Evolutionary conservation across 257 asterid genomes (phyloP), one percentile per base, ranked within the genome.

Genomic region (Rehmannia glutinosa): DNA sequence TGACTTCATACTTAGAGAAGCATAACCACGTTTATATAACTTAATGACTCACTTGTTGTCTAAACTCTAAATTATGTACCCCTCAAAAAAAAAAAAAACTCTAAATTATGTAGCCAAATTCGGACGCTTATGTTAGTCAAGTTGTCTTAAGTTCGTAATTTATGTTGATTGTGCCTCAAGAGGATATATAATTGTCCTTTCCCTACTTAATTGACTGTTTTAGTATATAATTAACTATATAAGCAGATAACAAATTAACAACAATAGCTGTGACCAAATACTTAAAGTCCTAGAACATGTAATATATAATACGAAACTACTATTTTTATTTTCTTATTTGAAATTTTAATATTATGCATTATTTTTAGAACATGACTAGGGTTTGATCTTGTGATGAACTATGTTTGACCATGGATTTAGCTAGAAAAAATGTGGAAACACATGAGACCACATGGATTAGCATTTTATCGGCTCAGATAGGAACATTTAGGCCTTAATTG

Each of bases 391-490:
- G 50, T 8, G 10, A 68, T 23, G 74, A 79, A 74, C 21, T 36
- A 24, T 24, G 55, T 73, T 70, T 78, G 82, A 78, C 82, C 42
- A 70, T 33, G 32, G 32, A 62, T 43, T 21, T 65, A 70, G 65
- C 66, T 21, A 36, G 38, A 66, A 61, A 32, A 71, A 24, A 3
- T 58, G 78, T 49, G 74, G 74, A 70, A 77, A 79, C 95, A 83
- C 92, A 80, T 82, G 91, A 88, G 82, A 77, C 87, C 94, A 86
- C 89, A 84, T 84, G 94, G 87, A 86, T 54, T 69, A 73, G 75
- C 67, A 66, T 69, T 72, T 15, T 78, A 64, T 23, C 32, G 67
- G 58, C 74, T 59, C 78, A 32, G 6, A 21, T 54, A 38, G 65
- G 73, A 77, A 78, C 74, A 74, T 68, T 76, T 12, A 24, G 76